These are phyloP conservation scores for Kazachstania sp. DNA, from an alignment of 1,139 yeast genomes.

Conservation along the genomic window DNA sequence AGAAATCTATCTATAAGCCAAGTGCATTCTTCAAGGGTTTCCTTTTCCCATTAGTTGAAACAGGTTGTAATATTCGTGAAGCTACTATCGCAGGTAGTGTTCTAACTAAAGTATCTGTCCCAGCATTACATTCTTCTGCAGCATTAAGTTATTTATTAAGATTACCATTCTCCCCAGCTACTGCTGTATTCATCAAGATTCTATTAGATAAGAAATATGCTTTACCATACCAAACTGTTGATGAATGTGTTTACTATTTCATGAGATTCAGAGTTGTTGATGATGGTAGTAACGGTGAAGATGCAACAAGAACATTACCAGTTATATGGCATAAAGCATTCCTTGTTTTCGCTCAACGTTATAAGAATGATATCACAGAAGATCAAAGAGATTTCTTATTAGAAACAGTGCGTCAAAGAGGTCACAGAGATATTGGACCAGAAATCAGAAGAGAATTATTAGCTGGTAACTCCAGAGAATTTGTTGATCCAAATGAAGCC, in stretches of 20 bases:
- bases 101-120: constrained; percentile 79
- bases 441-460: constrained; percentile 88
- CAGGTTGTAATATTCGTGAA: constrained; percentile 83
- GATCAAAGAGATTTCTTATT: constrained; percentile 91
- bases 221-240: constrained; percentile 90
- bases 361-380: constrained; percentile 92
- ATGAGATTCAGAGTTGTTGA: constrained; percentile 67
- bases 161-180: constrained; percentile 79
- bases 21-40: constrained; percentile 97
- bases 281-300: constrained; percentile 35
- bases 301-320: constrained; percentile 59
- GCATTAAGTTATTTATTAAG: constrained; percentile 81
- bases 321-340: constrained; percentile 97
- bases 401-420: constrained; percentile 85
- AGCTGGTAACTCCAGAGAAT: constrained; percentile 60
- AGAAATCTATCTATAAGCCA: constrained; percentile 90
- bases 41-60: constrained; percentile 78
- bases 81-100: constrained; percentile 95
- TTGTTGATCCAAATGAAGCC: constrained; percentile 17
- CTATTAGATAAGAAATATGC: constrained; percentile 92
- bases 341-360: constrained; percentile 87
- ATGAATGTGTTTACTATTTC: constrained; percentile 90
- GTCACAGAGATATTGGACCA: constrained; percentile 83
- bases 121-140: constrained; percentile 92
- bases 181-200: constrained; percentile 82